Conservation (phyloP, 75 land plant species). For the Pinus tabuliformis region DNA sequence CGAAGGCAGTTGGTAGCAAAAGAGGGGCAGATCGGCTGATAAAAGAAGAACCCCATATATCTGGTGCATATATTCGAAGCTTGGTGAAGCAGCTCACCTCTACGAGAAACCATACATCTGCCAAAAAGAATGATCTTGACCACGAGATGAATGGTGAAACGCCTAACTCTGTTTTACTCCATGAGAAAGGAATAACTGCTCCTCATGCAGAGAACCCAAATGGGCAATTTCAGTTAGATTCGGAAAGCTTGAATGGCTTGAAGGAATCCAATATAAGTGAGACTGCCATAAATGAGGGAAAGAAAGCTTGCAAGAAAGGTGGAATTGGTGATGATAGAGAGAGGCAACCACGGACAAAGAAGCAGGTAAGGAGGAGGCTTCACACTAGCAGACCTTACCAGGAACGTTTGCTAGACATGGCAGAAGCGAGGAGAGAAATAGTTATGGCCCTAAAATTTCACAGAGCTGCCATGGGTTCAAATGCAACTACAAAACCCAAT, state of each 20-base stretch:
- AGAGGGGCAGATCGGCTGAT: not conserved
- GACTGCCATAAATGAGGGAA: not conserved
- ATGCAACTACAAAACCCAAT: not conserved
- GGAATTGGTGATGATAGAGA: no score
- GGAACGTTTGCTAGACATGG: slow-evolving; percentile 64
- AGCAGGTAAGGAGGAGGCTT: slow-evolving; percentile 65
- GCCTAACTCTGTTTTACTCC: not conserved
- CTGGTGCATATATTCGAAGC: slow-evolving; percentile 48
- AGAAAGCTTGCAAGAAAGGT: slow-evolving; percentile 1
- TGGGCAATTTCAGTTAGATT: not conserved
- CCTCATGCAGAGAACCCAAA: not conserved
- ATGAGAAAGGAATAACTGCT: not conserved
- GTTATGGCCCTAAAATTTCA: slow-evolving; percentile 65
- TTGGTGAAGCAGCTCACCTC: slow-evolving; percentile 42
- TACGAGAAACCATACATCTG: not conserved
- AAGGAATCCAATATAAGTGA: not conserved
- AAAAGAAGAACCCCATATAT: slow-evolving; percentile 39
- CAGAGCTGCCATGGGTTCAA: slow-evolving; percentile 57
- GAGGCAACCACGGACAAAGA: slow-evolving; percentile 19
- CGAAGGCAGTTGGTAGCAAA: not conserved
- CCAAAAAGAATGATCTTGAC: not conserved
- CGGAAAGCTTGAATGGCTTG: not conserved
- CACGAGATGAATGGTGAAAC: not conserved
- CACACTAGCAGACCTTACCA: slow-evolving; percentile 65
- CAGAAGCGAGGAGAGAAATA: slow-evolving; percentile 69